These are phyloP conservation scores for Camellia lanceoleosa DNA, from an alignment of 148 eudicot species.

Conservation along the genomic window DNA sequence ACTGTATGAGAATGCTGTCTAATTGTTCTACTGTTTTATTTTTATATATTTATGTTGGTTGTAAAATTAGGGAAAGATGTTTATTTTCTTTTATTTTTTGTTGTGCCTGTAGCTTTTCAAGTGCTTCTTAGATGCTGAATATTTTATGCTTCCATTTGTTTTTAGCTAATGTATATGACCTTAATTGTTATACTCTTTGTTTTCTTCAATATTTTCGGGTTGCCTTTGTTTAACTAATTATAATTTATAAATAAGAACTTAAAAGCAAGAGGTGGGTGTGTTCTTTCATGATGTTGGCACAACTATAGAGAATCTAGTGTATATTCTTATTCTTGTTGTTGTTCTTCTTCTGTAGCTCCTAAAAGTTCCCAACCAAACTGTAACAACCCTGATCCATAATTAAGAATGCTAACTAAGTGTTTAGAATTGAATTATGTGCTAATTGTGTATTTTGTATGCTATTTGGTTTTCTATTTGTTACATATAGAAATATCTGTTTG, in stretches of 20 bases:
- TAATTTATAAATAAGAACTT: neutral
- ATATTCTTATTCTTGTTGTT: too few relatives aligned
- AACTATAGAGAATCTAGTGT: slow-evolving; percentile 23
- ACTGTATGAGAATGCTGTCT: neutral
- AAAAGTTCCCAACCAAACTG: too few relatives aligned
- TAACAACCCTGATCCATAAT: too few relatives aligned
- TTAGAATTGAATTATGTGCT: too few relatives aligned
- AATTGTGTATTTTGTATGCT: too few relatives aligned
- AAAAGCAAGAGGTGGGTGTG: slow-evolving; percentile 16
- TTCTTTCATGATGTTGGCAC: slow-evolving; percentile 20
- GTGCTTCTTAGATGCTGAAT: neutral
- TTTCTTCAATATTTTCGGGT: neutral
- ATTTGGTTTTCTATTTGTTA: too few relatives aligned
- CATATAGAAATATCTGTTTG: too few relatives aligned
- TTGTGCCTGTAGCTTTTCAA: neutral
- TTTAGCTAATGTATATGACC: neutral
- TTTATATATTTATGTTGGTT: neutral
- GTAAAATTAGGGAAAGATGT: too few relatives aligned
- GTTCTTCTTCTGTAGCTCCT: too few relatives aligned
- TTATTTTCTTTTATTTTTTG: neutral
- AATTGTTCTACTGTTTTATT: neutral
- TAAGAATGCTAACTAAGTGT: too few relatives aligned
- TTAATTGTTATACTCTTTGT: neutral
- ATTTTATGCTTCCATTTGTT: neutral
- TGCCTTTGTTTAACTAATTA: neutral